Conservation (phyloP, 257 asterid species). For the Henckelia pumila region DNA sequence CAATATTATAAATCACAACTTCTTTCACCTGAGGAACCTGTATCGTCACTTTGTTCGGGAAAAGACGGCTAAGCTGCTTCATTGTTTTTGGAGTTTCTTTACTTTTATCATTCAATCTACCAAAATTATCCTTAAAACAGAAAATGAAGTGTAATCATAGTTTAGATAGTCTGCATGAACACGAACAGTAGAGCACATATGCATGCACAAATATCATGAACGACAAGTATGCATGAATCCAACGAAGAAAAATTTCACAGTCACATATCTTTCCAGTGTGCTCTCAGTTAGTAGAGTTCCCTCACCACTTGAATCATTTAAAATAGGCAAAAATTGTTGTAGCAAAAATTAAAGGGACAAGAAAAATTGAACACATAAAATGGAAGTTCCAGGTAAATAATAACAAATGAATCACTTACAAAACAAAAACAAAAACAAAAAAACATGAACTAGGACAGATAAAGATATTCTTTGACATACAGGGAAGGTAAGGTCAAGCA, state of each 20-base stretch:
- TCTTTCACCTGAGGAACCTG: constrained; percentile 86
- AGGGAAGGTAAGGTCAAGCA: constrained; percentile 91
- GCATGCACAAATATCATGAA: not conserved
- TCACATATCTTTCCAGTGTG: constrained; percentile 4
- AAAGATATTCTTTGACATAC: constrained; percentile 38
- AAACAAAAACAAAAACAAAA: not conserved
- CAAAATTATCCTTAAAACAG: constrained; percentile 61
- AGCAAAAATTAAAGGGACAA: not conserved
- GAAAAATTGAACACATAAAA: not conserved
- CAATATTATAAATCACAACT: constrained; percentile 8
- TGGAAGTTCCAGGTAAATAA: not conserved
- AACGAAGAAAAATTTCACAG: not conserved
- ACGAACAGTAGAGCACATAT: not conserved
- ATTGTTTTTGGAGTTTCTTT: constrained; percentile 81
- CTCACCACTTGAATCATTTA: constrained; percentile 2
- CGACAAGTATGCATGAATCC: constrained; percentile 4
- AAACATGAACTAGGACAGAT: not conserved
- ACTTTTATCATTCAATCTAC: constrained; percentile 75
- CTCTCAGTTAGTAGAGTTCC: not conserved
- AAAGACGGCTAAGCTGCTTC: constrained; percentile 85
- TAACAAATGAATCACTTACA: not conserved
- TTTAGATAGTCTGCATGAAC: not conserved
- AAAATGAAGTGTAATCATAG: constrained; percentile 1
- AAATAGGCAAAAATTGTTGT: constrained; percentile 10
- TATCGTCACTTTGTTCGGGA: constrained; percentile 86